phyloP scores from a whole-genome alignment of 2,329 filamentous ascomycete genomes.

The Scedosporium apiospermum region DNA sequence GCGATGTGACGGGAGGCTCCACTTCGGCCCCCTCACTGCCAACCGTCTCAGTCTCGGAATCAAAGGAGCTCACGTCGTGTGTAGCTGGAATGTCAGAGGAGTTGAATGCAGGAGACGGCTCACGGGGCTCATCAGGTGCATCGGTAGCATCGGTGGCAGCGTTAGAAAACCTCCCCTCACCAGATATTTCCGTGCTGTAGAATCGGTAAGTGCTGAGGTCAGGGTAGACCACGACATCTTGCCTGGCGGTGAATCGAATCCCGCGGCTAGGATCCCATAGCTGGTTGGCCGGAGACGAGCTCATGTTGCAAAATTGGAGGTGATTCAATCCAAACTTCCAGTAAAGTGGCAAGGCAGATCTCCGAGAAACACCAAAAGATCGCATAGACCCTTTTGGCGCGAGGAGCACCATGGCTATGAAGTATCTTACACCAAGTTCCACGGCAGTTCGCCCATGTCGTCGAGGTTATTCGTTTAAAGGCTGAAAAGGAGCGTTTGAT shows the following conservation, averaged over 20 bases:
- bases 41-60: not conserved
- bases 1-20: constrained; percentile 18
- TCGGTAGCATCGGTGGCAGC: not conserved
- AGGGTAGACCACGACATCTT: constrained; percentile 2
- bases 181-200: not conserved
- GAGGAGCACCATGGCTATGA: not conserved
- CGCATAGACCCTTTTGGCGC: not conserved
- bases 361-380: not conserved
- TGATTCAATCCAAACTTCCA: not conserved
- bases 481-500: not conserved
- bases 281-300: not conserved
- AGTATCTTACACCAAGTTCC: not conserved
- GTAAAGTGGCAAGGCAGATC: not conserved
- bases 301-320: constrained; percentile 1
- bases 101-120: not conserved
- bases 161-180: not conserved
- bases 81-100: not conserved
- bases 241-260: not conserved
- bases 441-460: not conserved
- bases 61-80: not conserved
- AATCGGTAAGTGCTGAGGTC: not conserved
- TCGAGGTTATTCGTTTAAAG: not conserved
- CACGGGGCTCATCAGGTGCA: not conserved
- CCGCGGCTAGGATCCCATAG: constrained; percentile 4
- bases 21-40: constrained; percentile 5